Percentiles rank a stretch among this genome's conserved stretches.
Evolutionary conservation across 2,329 filamentous ascomycete species (phyloP).

Genomic region (Diatrype stigma): DNA sequence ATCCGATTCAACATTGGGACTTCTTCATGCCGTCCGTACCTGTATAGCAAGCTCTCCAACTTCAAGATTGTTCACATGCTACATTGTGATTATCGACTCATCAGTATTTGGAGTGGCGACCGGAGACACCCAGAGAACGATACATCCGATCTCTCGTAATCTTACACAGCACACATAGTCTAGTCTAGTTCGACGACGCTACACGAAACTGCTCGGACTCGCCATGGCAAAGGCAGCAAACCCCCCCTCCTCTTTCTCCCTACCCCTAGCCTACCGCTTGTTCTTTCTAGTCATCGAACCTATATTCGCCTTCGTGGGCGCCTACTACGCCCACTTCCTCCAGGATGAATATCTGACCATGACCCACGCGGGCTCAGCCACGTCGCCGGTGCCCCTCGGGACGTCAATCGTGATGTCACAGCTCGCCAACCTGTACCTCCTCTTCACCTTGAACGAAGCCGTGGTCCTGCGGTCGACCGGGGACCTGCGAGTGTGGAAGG

Average conservation of each 20-base stretch:
- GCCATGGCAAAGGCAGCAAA: slow-evolving; percentile 4
- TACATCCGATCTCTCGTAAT: too few species aligned
- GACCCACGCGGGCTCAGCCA: slow-evolving; percentile 53
- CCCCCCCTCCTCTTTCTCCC: slow-evolving; percentile 34
- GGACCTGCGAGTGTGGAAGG: slow-evolving; percentile 66
- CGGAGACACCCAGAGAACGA: too few species aligned
- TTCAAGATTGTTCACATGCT: too few species aligned
- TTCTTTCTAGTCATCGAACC: slow-evolving; percentile 76
- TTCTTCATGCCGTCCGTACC: too few species aligned
- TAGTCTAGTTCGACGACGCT: background rate
- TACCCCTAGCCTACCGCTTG: slow-evolving; percentile 60
- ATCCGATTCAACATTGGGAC: too few species aligned
- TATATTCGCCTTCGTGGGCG: slow-evolving; percentile 47
- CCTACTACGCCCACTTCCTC: slow-evolving; percentile 47
- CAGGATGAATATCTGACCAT: slow-evolving; percentile 58
- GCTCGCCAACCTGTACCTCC: slow-evolving; percentile 72
- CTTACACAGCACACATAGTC: too few species aligned
- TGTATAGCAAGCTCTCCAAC: too few species aligned
- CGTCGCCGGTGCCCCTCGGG: slow-evolving; percentile 47
- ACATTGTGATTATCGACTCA: too few species aligned
- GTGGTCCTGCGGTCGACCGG: slow-evolving; percentile 66
- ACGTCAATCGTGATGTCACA: slow-evolving; percentile 68
- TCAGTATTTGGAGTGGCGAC: too few species aligned
- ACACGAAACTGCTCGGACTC: background rate
- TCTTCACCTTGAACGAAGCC: slow-evolving; percentile 74